A percentile compares a stretch with the other conserved stretches of the same genome.
These are phyloP conservation scores for Parietichytrium sp. DNA, from an alignment of 108 stramenopile genomes.

Conservation along the genomic window DNA sequence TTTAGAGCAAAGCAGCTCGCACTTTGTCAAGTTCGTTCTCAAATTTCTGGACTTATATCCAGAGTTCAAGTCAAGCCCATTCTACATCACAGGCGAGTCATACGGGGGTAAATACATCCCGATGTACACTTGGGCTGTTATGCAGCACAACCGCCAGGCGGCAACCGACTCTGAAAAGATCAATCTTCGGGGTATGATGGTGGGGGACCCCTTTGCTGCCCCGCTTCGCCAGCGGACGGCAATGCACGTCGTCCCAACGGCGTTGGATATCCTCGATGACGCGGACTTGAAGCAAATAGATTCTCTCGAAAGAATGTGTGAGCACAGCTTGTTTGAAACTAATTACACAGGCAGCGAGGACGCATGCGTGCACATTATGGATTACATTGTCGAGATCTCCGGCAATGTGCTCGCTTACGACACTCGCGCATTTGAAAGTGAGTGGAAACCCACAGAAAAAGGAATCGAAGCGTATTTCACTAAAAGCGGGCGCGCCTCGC, in stretches of 20 bases:
- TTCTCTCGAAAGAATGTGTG: background rate
- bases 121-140: background rate
- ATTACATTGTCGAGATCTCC: background rate
- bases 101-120: slow-evolving; percentile 36
- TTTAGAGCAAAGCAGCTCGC: background rate
- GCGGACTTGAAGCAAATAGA: background rate
- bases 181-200: background rate
- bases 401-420: slow-evolving; percentile 19
- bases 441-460: background rate
- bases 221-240: background rate
- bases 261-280: background rate
- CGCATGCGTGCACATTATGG: slow-evolving; percentile 12
- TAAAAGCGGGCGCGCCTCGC: too few species aligned
- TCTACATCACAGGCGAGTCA: background rate
- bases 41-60: background rate
- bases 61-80: background rate
- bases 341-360: background rate
- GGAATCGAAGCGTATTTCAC: background rate
- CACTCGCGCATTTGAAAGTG: background rate
- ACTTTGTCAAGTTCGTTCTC: background rate
- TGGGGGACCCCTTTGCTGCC: background rate
- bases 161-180: too few species aligned
- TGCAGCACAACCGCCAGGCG: background rate
- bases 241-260: background rate
- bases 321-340: background rate